Evolutionary conservation across 371 early-diverging fungal genomes (phyloP), one percentile per base, ranked within the genome.

Genomic region (Conidiobolus incongruus): DNA sequence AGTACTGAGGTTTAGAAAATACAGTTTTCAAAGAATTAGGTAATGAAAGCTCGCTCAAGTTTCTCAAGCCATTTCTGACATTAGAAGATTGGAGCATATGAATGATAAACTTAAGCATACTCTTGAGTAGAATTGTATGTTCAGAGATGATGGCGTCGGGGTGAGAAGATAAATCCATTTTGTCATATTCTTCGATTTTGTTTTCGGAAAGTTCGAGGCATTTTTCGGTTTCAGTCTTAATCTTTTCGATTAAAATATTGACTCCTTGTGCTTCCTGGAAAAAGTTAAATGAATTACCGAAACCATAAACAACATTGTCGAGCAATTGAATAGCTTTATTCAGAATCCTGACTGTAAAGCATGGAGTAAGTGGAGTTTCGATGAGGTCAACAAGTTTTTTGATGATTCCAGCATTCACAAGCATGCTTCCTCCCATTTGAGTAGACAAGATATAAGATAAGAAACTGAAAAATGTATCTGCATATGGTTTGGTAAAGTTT

Each of bases 21-120:
- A 91, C 73, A 0, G 47, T 48, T 48, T 65, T 62, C 28, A 96
- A 49, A 0, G 88, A 73, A 2, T 52, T 44, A 1, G 95, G 93
- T 28, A 94, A 56, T n/a, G 75, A 52, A 2, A 84, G 76, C 37
- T 96, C 97, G 31, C 95, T 83, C 46, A 96, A 52, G 49, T 92
- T 93, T 17, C 95, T 76, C 47, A 96, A 50, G 0, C 90, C 77
- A 49, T 91, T 93, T 5, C 78, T 74, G 10, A 77, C 79, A 17
- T 85, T 87, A 1, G 83, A 67, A 5, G 81, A 74, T 55, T 92
- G 90, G 81, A 93, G 75, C 80, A 92, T 77, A 47, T 89, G 83
- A 20, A 81, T 63, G 23, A 90, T 59, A 49, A 91, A 77, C 59
- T 87, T 86, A 44, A 94, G 65, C 68, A 89, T 68, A n/a, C 83